Evolutionary conservation across 306 rosid genomes (phyloP), one percentile per base, ranked within the genome.

Genomic region (Vachellia collinsii): DNA sequence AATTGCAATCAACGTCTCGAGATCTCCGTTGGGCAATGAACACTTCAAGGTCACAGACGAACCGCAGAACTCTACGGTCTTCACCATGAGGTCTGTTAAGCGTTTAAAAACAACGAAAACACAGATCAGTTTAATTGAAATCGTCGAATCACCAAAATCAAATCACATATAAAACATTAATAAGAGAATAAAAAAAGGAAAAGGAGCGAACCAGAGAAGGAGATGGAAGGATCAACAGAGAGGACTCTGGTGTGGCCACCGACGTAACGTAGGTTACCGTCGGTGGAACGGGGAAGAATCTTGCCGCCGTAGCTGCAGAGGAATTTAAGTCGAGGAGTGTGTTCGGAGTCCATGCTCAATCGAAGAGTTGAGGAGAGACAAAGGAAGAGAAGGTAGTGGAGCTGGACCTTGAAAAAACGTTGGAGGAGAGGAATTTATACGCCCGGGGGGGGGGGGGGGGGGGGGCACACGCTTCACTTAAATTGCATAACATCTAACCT

Each of bases 271-370:
- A 96, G 97, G 23, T 76, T 44, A 36, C 96, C 98, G 47, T 92
- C 99, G 23, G 89, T 82, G 42, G 86, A 71, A 6, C 98, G 94
- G 3, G 89, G 99, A 23, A 79, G 89, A 64, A 95, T 95, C 76
- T 87, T 95, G 58, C 99, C 99, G 80, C 90, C 91, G 80, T 95
- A 95, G 87, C 99, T 96, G 53, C 88, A 92, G 42, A 96, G 97
- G 56, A 96, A 79, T 67, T 96, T 93, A 13, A 93, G 53, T 20
- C 74, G 25, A 23, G 70, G 64, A 7, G 66, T 5, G 39, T 85
- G 87, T 76, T 77, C 74, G 41, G 83, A 61, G 29, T 78, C 85
- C 94, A 89, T 4, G 51, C 1, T 0, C 14, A 0, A 5, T 7
- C 19, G 9, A 22, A 7, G 6, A 6, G 20, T 50, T 0, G 6